Percentiles rank a stretch among this genome's conserved stretches.
Conservation (phyloP, 2,329 filamentous ascomycete genomes). For the Aspergillus floridensis region DNA sequence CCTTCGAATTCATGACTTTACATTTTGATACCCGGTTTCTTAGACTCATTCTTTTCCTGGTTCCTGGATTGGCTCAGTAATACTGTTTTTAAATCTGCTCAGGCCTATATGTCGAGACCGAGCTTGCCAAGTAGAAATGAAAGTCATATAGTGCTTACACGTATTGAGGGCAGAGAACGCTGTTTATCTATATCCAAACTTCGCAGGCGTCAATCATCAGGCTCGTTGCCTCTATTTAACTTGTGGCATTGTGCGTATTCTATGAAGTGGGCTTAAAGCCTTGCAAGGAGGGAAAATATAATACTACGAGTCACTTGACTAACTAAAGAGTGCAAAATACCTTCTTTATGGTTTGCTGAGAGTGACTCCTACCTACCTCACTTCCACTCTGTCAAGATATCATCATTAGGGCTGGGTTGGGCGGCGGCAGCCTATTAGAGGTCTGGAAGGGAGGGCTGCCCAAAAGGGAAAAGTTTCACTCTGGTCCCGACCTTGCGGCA, state of each 20-base stretch:
- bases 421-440: constrained; percentile 20
- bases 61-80: too few relatives aligned
- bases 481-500: constrained; percentile 17
- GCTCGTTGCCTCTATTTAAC: neutral
- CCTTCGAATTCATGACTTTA: constrained; percentile 11
- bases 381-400: neutral
- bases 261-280: neutral
- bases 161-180: neutral
- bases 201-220: neutral
- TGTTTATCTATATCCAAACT: neutral
- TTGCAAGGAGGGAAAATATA: neutral
- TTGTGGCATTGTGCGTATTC: neutral
- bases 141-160: neutral
- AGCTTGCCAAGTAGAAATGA: too few relatives aligned
- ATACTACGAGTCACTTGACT: too few relatives aligned
- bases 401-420: constrained; percentile 19
- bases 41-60: neutral
- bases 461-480: constrained; percentile 26
- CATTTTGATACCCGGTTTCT: neutral
- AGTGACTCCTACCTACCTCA: neutral
- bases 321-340: too few relatives aligned
- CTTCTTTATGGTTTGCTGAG: neutral
- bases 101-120: too few relatives aligned
- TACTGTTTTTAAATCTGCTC: too few relatives aligned
- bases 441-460: constrained; percentile 16